These are phyloP conservation scores for Mycosphaerella sp. DNA, from an alignment of 2,329 filamentous ascomycete species.

Conservation along the genomic window DNA sequence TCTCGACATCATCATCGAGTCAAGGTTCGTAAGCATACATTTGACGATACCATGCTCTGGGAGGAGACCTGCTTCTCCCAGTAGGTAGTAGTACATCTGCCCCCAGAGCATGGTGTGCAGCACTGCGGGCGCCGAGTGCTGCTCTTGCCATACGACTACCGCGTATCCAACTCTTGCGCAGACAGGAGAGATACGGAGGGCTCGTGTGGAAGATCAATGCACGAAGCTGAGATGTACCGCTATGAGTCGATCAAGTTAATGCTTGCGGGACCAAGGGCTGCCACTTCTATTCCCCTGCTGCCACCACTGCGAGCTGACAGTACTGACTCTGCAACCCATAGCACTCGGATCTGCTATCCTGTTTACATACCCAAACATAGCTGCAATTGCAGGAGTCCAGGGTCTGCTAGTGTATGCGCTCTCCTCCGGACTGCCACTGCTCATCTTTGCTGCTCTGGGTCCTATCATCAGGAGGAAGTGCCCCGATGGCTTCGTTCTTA, in stretches of 20 bases:
- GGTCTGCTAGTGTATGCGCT: slow-evolving; percentile 72
- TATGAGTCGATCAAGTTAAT: slow-evolving; percentile 98
- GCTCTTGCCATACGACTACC: slow-evolving; percentile 3
- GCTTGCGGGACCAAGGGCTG: slow-evolving; percentile 98
- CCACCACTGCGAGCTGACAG: slow-evolving; percentile 29
- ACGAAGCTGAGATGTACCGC: slow-evolving; percentile 94
- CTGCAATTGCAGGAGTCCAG: slow-evolving; percentile 71
- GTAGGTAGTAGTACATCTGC: no score
- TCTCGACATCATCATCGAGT: neutral
- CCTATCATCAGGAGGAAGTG: slow-evolving; percentile 74
- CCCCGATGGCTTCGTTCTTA: slow-evolving; percentile 76
- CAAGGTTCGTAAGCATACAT: slow-evolving; percentile 23
- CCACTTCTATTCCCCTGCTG: slow-evolving; percentile 57
- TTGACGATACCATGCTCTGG: slow-evolving; percentile 15
- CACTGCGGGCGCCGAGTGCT: slow-evolving; percentile 77
- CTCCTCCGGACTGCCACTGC: slow-evolving; percentile 63
- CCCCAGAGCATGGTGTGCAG: slow-evolving; percentile 37
- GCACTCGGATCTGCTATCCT: slow-evolving; percentile 78
- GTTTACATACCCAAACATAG: slow-evolving; percentile 75
- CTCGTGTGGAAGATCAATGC: slow-evolving; percentile 7
- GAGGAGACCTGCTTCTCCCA: neutral
- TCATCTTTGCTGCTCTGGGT: slow-evolving; percentile 68
- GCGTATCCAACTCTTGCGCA: slow-evolving; percentile 3
- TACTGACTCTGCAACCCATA: slow-evolving; percentile 34
- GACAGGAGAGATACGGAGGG: neutral